Conservation (phyloP, 140 eudicot genomes). For the Cichorium intybus region DNA sequence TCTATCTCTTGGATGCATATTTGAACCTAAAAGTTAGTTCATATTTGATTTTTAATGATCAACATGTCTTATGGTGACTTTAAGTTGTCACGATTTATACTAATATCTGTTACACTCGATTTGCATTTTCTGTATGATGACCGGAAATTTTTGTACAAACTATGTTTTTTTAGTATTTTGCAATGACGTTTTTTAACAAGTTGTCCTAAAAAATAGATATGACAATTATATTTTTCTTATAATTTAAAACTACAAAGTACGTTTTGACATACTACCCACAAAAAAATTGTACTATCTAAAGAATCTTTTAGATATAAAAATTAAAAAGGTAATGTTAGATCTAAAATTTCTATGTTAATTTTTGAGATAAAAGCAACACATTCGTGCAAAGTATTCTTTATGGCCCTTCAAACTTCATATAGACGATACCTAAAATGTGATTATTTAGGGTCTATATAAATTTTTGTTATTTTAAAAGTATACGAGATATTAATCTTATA, state of each 20-base stretch:
- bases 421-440: conserved; percentile 1
- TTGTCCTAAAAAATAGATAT: not conserved
- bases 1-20: not conserved
- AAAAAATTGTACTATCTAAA: conserved; percentile 1
- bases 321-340: not conserved
- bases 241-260: not conserved
- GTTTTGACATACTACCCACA: conserved; percentile 15
- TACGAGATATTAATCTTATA: not conserved
- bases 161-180: too few species aligned
- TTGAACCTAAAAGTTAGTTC: not conserved
- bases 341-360: not conserved
- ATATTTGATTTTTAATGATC: not conserved
- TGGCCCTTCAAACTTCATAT: not conserved
- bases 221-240: not conserved
- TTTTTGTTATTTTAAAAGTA: not conserved
- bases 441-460: not conserved
- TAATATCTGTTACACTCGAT: too few species aligned
- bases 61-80: not conserved
- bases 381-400: not conserved
- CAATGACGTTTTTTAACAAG: too few species aligned
- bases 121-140: too few species aligned
- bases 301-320: conserved; percentile 10
- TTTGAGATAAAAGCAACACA: conserved; percentile 1
- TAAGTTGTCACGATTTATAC: not conserved
- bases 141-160: too few species aligned